phyloP scores from a whole-genome alignment of 108 stramenopile genomes.

The Craspedostauros australis region DNA sequence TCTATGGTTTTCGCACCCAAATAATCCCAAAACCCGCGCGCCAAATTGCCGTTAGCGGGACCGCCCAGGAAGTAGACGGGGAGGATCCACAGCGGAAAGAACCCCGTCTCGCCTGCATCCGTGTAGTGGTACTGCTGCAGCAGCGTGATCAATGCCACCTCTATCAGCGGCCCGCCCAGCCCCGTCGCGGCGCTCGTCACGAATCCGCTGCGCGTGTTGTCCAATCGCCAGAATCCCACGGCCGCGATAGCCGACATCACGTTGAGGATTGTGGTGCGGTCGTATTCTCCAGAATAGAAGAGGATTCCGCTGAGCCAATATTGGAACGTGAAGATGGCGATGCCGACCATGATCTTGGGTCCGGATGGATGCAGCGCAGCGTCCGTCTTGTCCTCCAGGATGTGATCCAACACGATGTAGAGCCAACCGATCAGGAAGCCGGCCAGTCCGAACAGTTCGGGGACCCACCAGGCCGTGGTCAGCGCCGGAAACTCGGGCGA shows the following conservation, averaged over 20 bases:
- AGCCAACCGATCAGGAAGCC: constrained; percentile 84
- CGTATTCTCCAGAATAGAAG: constrained; percentile 29
- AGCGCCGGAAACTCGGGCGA: constrained; percentile 36
- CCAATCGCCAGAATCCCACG: constrained; percentile 54
- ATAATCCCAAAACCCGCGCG: constrained; percentile 66
- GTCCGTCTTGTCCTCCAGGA: constrained; percentile 4
- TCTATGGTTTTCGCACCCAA: constrained; percentile 12
- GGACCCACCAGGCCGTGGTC: constrained; percentile 81
- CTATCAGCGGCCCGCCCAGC: constrained; percentile 78
- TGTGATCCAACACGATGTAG: constrained; percentile 59
- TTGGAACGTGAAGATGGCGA: constrained; percentile 80
- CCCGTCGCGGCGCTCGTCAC: constrained; percentile 65
- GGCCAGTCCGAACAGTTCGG: constrained; percentile 75
- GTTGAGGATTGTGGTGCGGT: constrained; percentile 48
- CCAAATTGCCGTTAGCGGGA: constrained; percentile 82
- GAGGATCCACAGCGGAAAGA: constrained; percentile 80
- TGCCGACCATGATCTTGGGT: constrained; percentile 61
- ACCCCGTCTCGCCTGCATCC: constrained; percentile 73
- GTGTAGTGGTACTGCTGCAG: constrained; percentile 71
- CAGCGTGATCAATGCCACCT: constrained; percentile 44
- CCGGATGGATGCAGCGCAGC: constrained; percentile 1
- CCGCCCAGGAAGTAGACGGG: constrained; percentile 86
- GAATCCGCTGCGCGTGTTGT: constrained; percentile 59
- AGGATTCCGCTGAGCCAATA: constrained; percentile 80
- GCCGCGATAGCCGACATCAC: constrained; percentile 65